These are phyloP conservation scores for Xylaria sp. DNA, from an alignment of 2,329 filamentous ascomycete species.

Conservation along the genomic window DNA sequence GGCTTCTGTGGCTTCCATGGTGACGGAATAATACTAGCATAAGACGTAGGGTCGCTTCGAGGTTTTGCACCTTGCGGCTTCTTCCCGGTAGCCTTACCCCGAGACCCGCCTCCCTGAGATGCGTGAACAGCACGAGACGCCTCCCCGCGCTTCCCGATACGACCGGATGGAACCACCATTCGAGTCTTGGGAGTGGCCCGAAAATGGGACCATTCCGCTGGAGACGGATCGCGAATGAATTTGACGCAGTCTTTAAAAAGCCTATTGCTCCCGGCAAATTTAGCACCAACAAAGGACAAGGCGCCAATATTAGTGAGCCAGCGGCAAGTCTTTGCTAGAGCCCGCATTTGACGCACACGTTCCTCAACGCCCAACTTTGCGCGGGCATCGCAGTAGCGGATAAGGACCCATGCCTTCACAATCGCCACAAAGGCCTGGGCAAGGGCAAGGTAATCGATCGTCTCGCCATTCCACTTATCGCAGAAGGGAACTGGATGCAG, in stretches of 20 bases:
- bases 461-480: constrained; percentile 64
- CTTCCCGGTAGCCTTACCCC: constrained; percentile 30
- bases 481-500: constrained; percentile 67
- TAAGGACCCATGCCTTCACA: constrained; percentile 66
- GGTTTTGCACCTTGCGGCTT: constrained; percentile 23
- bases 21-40: constrained; percentile 35
- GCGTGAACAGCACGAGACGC: constrained; percentile 43
- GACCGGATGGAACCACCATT: constrained; percentile 46
- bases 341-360: constrained; percentile 69
- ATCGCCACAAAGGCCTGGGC: constrained; percentile 67
- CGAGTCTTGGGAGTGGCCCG: constrained; percentile 59
- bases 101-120: constrained; percentile 33
- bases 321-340: constrained; percentile 66
- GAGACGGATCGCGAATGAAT: constrained; percentile 64
- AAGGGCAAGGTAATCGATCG: constrained; percentile 67
- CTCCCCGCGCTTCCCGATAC: constrained; percentile 45
- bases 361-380: constrained; percentile 65
- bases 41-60: constrained; percentile 16
- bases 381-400: constrained; percentile 67
- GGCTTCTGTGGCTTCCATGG: constrained; percentile 50
- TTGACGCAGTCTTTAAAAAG: constrained; percentile 71
- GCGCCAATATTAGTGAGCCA: constrained; percentile 66
- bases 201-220: constrained; percentile 66
- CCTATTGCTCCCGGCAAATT: constrained; percentile 58
- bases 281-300: constrained; percentile 66